phyloP scores from a whole-genome alignment of 2,329 filamentous ascomycete species.

The Gaeumannomyces sp. region DNA sequence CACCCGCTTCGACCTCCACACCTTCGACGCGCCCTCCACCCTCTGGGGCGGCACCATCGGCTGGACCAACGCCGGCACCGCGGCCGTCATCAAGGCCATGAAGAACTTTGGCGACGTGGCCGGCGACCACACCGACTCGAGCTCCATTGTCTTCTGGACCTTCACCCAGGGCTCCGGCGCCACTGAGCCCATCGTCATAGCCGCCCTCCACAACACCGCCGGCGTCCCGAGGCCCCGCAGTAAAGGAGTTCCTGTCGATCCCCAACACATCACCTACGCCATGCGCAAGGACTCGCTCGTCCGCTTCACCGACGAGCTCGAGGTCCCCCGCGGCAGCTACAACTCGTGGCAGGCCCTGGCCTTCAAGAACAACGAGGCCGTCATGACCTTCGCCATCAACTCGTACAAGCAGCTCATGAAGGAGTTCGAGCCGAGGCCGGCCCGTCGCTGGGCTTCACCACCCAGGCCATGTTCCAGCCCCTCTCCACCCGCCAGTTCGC shows the following conservation, averaged over 20 bases:
- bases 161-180: constrained; percentile 15
- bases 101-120: constrained; percentile 15
- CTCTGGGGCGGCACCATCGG: constrained; percentile 22
- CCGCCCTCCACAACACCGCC: constrained; percentile 13
- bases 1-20: constrained; percentile 19
- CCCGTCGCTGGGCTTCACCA: constrained; percentile 19
- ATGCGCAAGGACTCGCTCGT: constrained; percentile 15
- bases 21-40: constrained; percentile 10
- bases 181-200: constrained; percentile 13
- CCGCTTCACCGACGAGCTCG: constrained; percentile 17
- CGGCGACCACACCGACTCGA: constrained; percentile 15
- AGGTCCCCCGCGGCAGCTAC: constrained; percentile 11
- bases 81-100: constrained; percentile 13
- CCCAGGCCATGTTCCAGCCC: constrained; percentile 22
- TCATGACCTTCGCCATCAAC: constrained; percentile 27
- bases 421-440: constrained; percentile 13
- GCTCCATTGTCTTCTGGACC: constrained; percentile 16
- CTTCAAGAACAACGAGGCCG: constrained; percentile 29
- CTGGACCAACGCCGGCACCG: constrained; percentile 7
- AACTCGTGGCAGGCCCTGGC: constrained; percentile 31
- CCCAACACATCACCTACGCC: constrained; percentile 16
- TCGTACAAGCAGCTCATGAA: constrained; percentile 17
- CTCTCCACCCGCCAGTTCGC: constrained; percentile 14
- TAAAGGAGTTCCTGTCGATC: constrained; percentile 17
- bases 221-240: constrained; percentile 16